Percentiles rank a stretch among this genome's conserved stretches.
Conservation (phyloP, 2,329 filamentous ascomycete genomes). For the Alternaria metachromatica region DNA sequence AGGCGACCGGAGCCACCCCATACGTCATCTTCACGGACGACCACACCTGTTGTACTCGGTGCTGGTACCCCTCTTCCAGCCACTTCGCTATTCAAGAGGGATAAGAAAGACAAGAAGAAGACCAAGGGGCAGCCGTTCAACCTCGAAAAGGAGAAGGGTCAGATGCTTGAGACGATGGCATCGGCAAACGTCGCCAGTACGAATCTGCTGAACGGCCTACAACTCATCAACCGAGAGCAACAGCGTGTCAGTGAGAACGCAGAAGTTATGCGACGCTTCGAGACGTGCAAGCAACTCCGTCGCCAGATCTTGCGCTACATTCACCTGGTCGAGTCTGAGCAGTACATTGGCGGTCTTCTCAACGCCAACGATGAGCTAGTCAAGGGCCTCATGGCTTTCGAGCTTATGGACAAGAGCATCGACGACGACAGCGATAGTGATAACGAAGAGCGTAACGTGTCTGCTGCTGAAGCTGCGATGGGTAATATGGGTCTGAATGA, state of each 20-base stretch:
- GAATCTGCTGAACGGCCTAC: constrained; percentile 84
- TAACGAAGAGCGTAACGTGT: constrained; percentile 44
- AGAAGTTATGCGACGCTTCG: constrained; percentile 77
- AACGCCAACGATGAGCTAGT: constrained; percentile 97
- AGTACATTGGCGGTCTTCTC: constrained; percentile 89
- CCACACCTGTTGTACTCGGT: constrained; percentile 37
- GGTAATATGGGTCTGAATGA: constrained; percentile 54
- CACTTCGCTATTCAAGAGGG: constrained; percentile 60
- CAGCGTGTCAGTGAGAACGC: constrained; percentile 87
- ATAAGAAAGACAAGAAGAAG: constrained; percentile 61
- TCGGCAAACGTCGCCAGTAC: constrained; percentile 90
- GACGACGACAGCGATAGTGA: constrained; percentile 74
- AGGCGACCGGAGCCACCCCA: constrained; percentile 36
- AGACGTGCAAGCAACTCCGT: constrained; percentile 83
- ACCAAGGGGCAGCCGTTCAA: constrained; percentile 72
- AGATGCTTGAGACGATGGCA: constrained; percentile 87
- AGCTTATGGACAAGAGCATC: constrained; percentile 88
- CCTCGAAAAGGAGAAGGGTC: constrained; percentile 83
- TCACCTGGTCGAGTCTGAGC: constrained; percentile 84
- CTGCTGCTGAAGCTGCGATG: constrained; percentile 51
- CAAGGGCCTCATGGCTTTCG: constrained; percentile 88
- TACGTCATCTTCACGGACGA: constrained; percentile 36
- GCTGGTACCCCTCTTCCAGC: constrained; percentile 50
- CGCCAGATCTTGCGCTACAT: constrained; percentile 90
- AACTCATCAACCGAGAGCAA: constrained; percentile 87